Percentiles rank a stretch among this genome's conserved stretches.
These are phyloP conservation scores for Chamaecrista fasciculata DNA, from an alignment of 306 rosid species.

Conservation along the genomic window DNA sequence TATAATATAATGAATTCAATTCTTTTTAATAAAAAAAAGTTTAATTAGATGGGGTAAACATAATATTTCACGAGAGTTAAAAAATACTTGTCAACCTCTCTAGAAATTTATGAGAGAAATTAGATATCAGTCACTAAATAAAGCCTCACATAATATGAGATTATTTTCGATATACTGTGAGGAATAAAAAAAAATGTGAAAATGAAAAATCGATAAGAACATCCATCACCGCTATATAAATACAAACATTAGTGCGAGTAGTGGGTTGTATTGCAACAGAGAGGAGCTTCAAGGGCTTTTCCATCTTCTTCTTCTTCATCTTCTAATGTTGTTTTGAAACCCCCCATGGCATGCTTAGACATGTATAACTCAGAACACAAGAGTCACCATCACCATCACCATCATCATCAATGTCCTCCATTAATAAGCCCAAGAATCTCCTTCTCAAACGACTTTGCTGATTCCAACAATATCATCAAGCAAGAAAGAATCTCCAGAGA, in stretches of 20 bases:
- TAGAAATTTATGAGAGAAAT: no score
- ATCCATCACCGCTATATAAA: constrained; percentile 35
- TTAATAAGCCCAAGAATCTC: constrained; percentile 88
- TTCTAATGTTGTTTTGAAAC: constrained; percentile 42
- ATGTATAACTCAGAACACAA: constrained; percentile 76
- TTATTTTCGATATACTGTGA: no score
- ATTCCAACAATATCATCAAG: constrained; percentile 47
- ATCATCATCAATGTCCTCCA: constrained; percentile 43
- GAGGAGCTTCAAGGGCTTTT: constrained; percentile 14
- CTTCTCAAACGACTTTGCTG: constrained; percentile 82
- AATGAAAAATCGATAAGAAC: background rate
- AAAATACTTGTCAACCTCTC: no score
- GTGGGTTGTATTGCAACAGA: constrained; percentile 27
- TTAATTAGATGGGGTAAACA: no score
- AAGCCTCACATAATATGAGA: no score
- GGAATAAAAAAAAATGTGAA: no score
- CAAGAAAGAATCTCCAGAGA: constrained; percentile 49
- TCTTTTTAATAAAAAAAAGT: no score
- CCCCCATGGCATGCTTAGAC: constrained; percentile 79
- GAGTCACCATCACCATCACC: constrained; percentile 34
- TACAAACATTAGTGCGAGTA: constrained; percentile 32
- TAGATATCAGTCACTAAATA: no score
- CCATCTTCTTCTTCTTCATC: background rate
- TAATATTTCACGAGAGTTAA: no score
- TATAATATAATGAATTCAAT: no score